Evolutionary conservation across 2,329 filamentous ascomycete genomes (phyloP), one percentile per base, ranked within the genome.

Genomic region (Apiospora kogelbergensis): DNA sequence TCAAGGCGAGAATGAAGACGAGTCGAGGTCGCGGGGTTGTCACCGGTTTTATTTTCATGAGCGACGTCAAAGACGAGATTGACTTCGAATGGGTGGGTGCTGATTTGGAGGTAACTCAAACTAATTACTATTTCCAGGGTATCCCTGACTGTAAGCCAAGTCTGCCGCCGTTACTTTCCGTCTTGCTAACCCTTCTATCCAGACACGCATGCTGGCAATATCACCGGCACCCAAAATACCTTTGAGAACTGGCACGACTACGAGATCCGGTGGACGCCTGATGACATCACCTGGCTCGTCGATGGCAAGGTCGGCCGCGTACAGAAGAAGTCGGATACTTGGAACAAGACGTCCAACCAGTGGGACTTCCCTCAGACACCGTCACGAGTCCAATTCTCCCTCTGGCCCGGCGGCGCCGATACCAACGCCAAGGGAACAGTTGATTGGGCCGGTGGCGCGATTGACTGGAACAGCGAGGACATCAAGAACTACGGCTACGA

Each of bases 101-200:
- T 60, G 93, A 98, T 77, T 84, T 97, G 71, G 78, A 84, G 63
- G 88, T 86, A 71, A 93, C 92, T 22, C 95, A 99, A 84, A 96
- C 94, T 78, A 99, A 99, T 84, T 99, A 90, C 85, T 99, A 98
- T 83, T 98, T 92, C 83, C 95, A 98, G 83, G 96, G 96, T 77
- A 91, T 98, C 72, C 91, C 93, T 46, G 87, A 95, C 80, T 98
- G 94, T 97, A 85, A 85, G 93, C 78, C 33, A 17, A 46, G 20
- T 24, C 22, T 33, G 7, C 48, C 24, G 15, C 24, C 48, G 48
- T 33, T 20, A 57, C 26, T 57, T 57, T 57, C 26, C 63, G n/a
- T 6, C 64, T 84, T 40, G 15, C 42, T 48, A 30, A 53, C 63
- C 68, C 46, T 63, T 22, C 44, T 26, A 17, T 17, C 2, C 73